Base-by-base conservation (phyloP, 352 stramenopile species). In the Blastocystis sp. region DNA sequence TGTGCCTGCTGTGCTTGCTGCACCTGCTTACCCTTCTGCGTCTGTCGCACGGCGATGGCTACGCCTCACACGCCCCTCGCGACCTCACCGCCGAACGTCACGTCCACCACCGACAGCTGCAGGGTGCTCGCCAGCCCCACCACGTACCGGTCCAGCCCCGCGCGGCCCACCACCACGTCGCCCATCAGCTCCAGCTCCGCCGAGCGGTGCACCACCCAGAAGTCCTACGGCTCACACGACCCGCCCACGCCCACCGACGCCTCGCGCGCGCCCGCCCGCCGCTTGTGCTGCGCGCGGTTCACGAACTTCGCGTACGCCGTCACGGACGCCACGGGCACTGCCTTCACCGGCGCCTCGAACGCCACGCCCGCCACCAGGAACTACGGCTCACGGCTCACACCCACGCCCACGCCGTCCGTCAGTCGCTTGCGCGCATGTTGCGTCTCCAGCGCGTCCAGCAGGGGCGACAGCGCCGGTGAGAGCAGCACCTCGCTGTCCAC, bases 401-500 rank as follows among this genome's bases (percentile, higher is more conserved):
- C 17, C 17, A 74, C 17, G 7, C 24, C 21, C 21, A 74, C 64
- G 7, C 64, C 64, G 28, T 74, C 64, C 3, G 64, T 54, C 7
- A 74, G 34, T 38, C 40, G 24, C 3, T 21, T 10, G 17, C 45
- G 7, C 7, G 34, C 43, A 45, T 74, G 42, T 7, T n/a, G 40
- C 17, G 40, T 42, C 6, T n/a, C 7, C 17, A 74, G n/a, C 7
- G 21, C 34, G 10, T 43, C 64, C 6, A 74, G 40, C 10, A 74
- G 21, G 40, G 28, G 28, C 21, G 54, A 54, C 7, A 74, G 7
- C 0, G 64, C 7, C 10, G 64, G 24, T 1, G 64, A 38, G 10
- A 74, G 11, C 40, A 74, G 34, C 7, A 74, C 45, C 17, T 74
- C 64, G 40, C 64, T 74, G 40, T 74, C 45, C 17, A 74, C 21